Evolutionary conservation across 805 yeast species (phyloP), one percentile per base, ranked within the genome.

Genomic region (Monosporozyma unispora): DNA sequence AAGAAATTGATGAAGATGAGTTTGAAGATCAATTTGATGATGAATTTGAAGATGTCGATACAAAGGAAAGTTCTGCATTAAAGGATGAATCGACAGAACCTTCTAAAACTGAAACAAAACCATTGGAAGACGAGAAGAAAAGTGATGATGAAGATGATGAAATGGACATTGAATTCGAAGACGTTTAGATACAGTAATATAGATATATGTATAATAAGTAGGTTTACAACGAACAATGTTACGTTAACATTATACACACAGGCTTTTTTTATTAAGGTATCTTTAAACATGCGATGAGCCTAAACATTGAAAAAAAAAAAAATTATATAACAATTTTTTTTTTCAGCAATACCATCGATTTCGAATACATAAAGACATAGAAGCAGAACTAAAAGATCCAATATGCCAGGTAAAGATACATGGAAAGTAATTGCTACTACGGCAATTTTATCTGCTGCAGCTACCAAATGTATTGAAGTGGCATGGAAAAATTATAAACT

Each of bases 121-220:
- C 10, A 48, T 38, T n/a, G 21, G 37, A 41, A 11, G 39, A 27
- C 2, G 45, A 46, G 18, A 45, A 48, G 6, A 48, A 47, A 21
- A 50, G 48, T 7, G 56, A 54, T 27, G 60, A 50, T 14, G 59
- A 55, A 33, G 63, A 57, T 25, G 67, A 63, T 23, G 69, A 65
- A 23, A 60, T 60, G 57, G 68, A 64, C 31, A 61, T 61, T 33
- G 70, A 64, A 42, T 67, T 67, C 52, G 70, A 67, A 50, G 70
- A 67, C 48, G 70, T 67, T 4, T 54, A 46, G 7, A 4, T 12
- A 10, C 5, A n/a, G n/a, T 29, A 3, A 14, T 31, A 12, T 14
- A 31, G 4, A 3, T 31, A 31, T 31, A 31, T 31, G 6, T 31
- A 19, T 28, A 27, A n/a, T n/a, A n/a, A n/a, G n/a, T n/a, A n/a